A percentile compares a stretch with the other conserved stretches of the same genome.
Conservation (phyloP, 2,329 filamentous ascomycete genomes). For the Xylaria sp. region DNA sequence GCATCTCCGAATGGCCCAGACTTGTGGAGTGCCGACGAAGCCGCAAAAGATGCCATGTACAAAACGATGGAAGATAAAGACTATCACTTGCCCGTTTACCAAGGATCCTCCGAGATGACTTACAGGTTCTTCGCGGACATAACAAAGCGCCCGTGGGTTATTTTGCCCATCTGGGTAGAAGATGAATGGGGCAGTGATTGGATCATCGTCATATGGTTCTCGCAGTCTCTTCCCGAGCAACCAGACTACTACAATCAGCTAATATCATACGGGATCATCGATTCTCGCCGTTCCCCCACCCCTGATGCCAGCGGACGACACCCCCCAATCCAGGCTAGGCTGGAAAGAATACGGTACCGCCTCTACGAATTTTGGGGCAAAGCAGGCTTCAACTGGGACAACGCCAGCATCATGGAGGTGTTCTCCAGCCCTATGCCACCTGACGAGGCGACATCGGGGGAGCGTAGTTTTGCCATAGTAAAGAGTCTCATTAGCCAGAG, state of each 20-base stretch:
- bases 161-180: slow-evolving; percentile 48
- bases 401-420: background rate
- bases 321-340: slow-evolving; percentile 24
- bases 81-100: slow-evolving; percentile 1
- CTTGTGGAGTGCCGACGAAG: slow-evolving; percentile 40
- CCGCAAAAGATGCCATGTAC: slow-evolving; percentile 30
- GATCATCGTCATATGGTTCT: slow-evolving; percentile 40
- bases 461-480: slow-evolving; percentile 43
- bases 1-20: slow-evolving; percentile 42
- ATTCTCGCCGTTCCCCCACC: slow-evolving; percentile 39
- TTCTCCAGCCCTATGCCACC: slow-evolving; percentile 40
- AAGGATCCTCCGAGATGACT: background rate
- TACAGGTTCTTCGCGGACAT: slow-evolving; percentile 34
- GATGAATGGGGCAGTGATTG: slow-evolving; percentile 44
- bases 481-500: slow-evolving; percentile 39
- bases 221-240: background rate
- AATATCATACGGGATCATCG: slow-evolving; percentile 37
- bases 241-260: slow-evolving; percentile 29
- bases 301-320: slow-evolving; percentile 23
- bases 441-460: slow-evolving; percentile 43
- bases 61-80: slow-evolving; percentile 24
- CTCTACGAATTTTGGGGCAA: slow-evolving; percentile 29
- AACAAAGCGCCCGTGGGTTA: slow-evolving; percentile 39
- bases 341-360: slow-evolving; percentile 19
- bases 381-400: slow-evolving; percentile 25